Evolutionary conservation across 2,329 filamentous ascomycete species (phyloP).

Genomic region (Trichoderma endophyticum): DNA sequence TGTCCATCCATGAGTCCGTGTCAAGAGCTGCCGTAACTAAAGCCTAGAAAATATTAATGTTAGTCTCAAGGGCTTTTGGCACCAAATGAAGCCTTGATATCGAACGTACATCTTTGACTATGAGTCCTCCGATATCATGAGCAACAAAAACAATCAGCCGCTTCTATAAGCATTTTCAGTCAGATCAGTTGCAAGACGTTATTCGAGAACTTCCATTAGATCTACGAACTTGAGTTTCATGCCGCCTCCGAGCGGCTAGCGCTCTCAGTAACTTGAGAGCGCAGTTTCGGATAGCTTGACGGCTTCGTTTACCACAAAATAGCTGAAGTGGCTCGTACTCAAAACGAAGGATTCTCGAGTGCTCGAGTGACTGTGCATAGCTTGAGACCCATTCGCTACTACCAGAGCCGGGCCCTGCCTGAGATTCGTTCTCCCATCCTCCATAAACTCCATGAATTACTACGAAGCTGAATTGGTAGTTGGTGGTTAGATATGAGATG

Average conservation of each 20-base stretch:
- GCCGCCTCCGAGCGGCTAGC: background rate
- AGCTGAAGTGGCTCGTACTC: constrained; percentile 14
- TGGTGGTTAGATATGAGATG: background rate
- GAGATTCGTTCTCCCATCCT: background rate
- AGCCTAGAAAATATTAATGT: background rate
- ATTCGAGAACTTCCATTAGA: background rate
- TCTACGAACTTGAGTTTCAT: constrained; percentile 4
- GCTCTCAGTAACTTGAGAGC: constrained; percentile 13
- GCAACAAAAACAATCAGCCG: constrained; percentile 14
- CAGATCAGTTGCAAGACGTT: background rate
- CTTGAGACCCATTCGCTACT: constrained; percentile 4
- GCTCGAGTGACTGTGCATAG: background rate
- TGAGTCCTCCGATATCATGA: constrained; percentile 17
- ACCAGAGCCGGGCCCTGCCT: constrained; percentile 10
- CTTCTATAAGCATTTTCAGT: background rate
- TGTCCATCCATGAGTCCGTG: constrained; percentile 5
- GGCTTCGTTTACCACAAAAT: constrained; percentile 15
- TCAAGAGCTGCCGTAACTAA: constrained; percentile 6
- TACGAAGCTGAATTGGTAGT: constrained; percentile 3
- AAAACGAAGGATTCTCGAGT: background rate
- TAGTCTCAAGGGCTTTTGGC: background rate
- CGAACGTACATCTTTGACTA: constrained; percentile 18
- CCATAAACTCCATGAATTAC: constrained; percentile 17
- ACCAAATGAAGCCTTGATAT: background rate
- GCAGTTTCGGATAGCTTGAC: constrained; percentile 10